Evolutionary conservation across 768 basidiomycete species (phyloP).

Genomic region (Sistotremastrum niveocremeum): DNA sequence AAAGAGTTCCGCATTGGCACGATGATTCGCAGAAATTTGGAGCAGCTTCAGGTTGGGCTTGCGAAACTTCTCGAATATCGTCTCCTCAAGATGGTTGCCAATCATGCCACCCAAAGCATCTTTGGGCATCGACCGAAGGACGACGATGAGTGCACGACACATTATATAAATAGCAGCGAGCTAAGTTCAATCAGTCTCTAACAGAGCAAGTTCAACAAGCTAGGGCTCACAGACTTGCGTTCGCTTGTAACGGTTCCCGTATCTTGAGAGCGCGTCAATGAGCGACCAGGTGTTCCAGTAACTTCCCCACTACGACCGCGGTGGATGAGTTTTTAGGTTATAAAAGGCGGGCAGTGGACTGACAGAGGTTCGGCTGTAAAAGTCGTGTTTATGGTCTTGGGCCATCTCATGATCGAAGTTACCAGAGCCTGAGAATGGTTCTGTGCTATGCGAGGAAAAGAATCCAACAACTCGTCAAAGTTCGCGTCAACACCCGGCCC

Average conservation of each 20-base stretch:
- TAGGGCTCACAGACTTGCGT: constrained; percentile 35
- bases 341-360: constrained; percentile 33
- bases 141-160: constrained; percentile 72
- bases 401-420: constrained; percentile 81
- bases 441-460: constrained; percentile 75
- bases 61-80: constrained; percentile 76
- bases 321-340: constrained; percentile 7
- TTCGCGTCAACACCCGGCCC: constrained; percentile 60
- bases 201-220: constrained; percentile 1
- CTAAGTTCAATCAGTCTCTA: constrained; percentile 1
- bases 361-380: constrained; percentile 30
- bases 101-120: constrained; percentile 67
- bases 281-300: no score
- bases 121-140: constrained; percentile 58
- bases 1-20: constrained; percentile 70
- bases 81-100: constrained; percentile 75
- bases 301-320: constrained; percentile 16
- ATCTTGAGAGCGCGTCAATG: constrained; percentile 26
- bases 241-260: constrained; percentile 43
- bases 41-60: constrained; percentile 55
- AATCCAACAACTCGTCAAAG: constrained; percentile 77
- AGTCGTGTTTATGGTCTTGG: constrained; percentile 58
- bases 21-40: constrained; percentile 59
- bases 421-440: constrained; percentile 75
- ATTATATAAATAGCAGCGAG: constrained; percentile 81